Base-by-base conservation (phyloP, 805 yeast genomes). In the Candida oleophila region DNA sequence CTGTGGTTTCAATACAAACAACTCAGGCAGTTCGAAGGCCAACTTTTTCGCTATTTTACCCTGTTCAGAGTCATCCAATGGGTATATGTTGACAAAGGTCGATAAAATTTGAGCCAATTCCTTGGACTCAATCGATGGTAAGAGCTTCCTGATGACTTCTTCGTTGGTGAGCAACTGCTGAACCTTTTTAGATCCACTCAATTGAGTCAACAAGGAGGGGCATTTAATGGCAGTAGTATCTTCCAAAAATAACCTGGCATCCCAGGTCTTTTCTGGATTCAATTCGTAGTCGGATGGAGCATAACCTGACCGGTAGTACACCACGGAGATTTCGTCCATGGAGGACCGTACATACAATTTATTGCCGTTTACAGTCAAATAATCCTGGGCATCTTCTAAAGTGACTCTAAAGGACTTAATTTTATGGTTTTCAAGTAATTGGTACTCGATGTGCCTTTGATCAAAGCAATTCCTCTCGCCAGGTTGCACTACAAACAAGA, bases 1-100 rank as follows among this genome's bases (percentile, higher is more conserved):
- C 67, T 94, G 99, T 3, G 99, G 99, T 61, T 94, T 94, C 56
- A 94, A 74, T 1, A 94, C 99, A 62, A 73, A 94, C 20, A 77
- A 74, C 45, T 80, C 81, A 0, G 97, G 92, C 2, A 65, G 49
- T 50, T 80, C 82, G 41, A 85, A 69, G 1, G 96, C 96, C 39
- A 88, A 64, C 49, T 76, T 68, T 48, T 78, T 81, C 3, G 94
- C 96, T 33, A 58, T 47, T 38, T 57, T 54, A 2, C 96, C 97
- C 30, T 75, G 73, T 35, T 67, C 71, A 0, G 89, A 72, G 45
- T 80, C 76, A 63, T 92, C 98, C 54, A 94, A 65, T 14, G 99
- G 97, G 63, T 87, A 83, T 16, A 94, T 90, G 45, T 80, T 79
- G 12, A 91, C 97, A 71, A 92, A 94, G 0, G 97, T 89, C 0